Percentiles rank a stretch among this genome's conserved stretches.
These are phyloP conservation scores for Samsoniella hepiali DNA, from an alignment of 2,329 filamentous ascomycete species.

Conservation along the genomic window DNA sequence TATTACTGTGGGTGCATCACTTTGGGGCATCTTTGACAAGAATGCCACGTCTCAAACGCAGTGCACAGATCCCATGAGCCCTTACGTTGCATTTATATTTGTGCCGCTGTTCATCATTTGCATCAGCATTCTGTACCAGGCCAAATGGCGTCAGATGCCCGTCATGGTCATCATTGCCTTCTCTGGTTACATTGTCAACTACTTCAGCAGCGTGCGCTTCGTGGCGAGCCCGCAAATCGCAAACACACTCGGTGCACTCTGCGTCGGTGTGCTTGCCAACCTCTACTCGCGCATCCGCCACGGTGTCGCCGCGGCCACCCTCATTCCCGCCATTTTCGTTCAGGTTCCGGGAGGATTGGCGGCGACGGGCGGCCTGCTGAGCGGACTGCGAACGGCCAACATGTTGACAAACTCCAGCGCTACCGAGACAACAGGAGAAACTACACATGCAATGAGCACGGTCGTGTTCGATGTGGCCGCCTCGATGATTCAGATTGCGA, in stretches of 20 bases:
- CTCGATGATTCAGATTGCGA: conserved; percentile 52
- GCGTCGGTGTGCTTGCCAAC: conserved; percentile 74
- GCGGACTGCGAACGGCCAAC: conserved; percentile 44
- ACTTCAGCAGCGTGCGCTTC: conserved; percentile 65
- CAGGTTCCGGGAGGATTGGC: conserved; percentile 48
- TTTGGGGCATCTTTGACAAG: conserved; percentile 60
- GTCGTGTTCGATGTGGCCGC: conserved; percentile 45
- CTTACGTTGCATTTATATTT: conserved; percentile 60
- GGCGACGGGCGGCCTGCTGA: conserved; percentile 45
- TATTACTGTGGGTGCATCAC: conserved; percentile 62
- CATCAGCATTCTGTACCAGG: conserved; percentile 74
- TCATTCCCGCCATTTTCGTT: conserved; percentile 48
- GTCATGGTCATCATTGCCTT: conserved; percentile 73
- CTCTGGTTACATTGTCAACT: conserved; percentile 73
- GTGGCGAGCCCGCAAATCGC: conserved; percentile 68
- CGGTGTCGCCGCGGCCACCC: conserved; percentile 47
- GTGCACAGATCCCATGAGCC: conserved; percentile 43
- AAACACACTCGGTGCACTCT: conserved; percentile 72
- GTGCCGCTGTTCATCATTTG: conserved; percentile 71
- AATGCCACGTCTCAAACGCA: conserved; percentile 45
- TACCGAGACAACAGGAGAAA: conserved; percentile 1
- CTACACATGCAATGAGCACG: conserved; percentile 29
- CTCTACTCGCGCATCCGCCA: conserved; percentile 63
- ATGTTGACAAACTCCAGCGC: conserved; percentile 38
- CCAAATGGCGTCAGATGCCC: conserved; percentile 76